Percentiles rank a stretch among this genome's conserved stretches.
These are phyloP conservation scores for Candida nitratophila DNA, from an alignment of 805 yeast species.

Conservation along the genomic window DNA sequence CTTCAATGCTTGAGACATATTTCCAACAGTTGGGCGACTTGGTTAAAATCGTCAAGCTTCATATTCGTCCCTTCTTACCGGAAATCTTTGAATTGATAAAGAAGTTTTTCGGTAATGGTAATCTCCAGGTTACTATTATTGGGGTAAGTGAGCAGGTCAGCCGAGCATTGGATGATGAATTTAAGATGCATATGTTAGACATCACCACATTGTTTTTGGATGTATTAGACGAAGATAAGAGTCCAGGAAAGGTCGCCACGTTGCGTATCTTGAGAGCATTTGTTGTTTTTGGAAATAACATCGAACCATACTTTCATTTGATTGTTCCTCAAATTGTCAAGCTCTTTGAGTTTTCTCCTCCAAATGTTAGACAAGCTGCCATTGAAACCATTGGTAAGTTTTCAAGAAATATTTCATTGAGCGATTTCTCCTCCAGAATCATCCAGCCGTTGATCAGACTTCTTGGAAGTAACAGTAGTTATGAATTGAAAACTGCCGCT, in stretches of 20 bases:
- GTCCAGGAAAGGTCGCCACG: slow-evolving; percentile 53
- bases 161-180: slow-evolving; percentile 84
- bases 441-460: slow-evolving; percentile 81
- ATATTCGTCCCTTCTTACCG: slow-evolving; percentile 74
- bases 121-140: slow-evolving; percentile 72
- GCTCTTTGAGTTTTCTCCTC: slow-evolving; percentile 66
- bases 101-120: slow-evolving; percentile 58
- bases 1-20: slow-evolving; percentile 74
- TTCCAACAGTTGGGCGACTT: slow-evolving; percentile 82
- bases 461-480: slow-evolving; percentile 30
- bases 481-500: slow-evolving; percentile 56
- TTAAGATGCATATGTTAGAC: slow-evolving; percentile 74
- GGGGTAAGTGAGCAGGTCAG: slow-evolving; percentile 79
- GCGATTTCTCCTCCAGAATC: slow-evolving; percentile 86
- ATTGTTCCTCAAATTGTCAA: slow-evolving; percentile 81
- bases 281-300: slow-evolving; percentile 78
- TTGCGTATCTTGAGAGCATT: slow-evolving; percentile 73
- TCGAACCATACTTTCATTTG: slow-evolving; percentile 84
- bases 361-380: slow-evolving; percentile 60
- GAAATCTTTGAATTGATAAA: slow-evolving; percentile 69
- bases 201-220: slow-evolving; percentile 70
- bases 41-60: slow-evolving; percentile 78
- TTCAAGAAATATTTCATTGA: slow-evolving; percentile 62
- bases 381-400: slow-evolving; percentile 79
- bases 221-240: slow-evolving; percentile 66